Evolutionary conservation across 257 asterid species (phyloP), one percentile per base, ranked within the genome.

Genomic region (Knoxia roxburghii): DNA sequence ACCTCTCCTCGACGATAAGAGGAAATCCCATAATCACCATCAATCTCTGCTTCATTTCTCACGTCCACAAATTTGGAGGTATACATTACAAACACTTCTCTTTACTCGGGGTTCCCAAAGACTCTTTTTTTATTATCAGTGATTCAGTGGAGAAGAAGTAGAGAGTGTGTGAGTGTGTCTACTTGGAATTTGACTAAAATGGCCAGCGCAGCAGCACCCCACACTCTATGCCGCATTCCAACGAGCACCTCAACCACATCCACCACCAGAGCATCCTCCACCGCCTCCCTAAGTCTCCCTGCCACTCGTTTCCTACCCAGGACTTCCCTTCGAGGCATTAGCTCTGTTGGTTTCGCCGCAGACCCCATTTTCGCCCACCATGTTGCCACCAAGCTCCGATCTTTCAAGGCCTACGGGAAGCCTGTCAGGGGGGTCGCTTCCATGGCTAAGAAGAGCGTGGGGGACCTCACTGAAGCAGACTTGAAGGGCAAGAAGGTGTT

Each of bases 401-500:
- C 93, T 32, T 32, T 82, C 71, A 65, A 59, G 48, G 68, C 72
- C 6, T 56, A 75, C 14, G 70, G 74, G 24, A 78, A 82, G 74
- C 89, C 86, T 8, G 53, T 77, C 45, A 75, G 84, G 45, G 84
- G 80, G 7, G 81, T 81, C 32, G 86, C 71, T 24, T 75, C 86
- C 63, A 84, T 80, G 81, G 73, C 83, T 11, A 88, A 86, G 83
- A 88, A 79, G 82, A 86, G 96, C 73, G 91, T 89, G 2, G 91
- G 88, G 0, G 89, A 82, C 78, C 84, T 84, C 58, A 37, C 65
- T 5, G 80, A 75, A 0, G 75, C 86, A 0, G 95, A 89, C 0
- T 84, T 89, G 68, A 86, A 86, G 86, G 89, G 94, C 15, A 88
- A 86, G 71, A 88, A 65, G 64, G 93, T 88, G 20, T 81, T 88